phyloP scores from a whole-genome alignment of 148 eudicot species.

The Drosera capensis region DNA sequence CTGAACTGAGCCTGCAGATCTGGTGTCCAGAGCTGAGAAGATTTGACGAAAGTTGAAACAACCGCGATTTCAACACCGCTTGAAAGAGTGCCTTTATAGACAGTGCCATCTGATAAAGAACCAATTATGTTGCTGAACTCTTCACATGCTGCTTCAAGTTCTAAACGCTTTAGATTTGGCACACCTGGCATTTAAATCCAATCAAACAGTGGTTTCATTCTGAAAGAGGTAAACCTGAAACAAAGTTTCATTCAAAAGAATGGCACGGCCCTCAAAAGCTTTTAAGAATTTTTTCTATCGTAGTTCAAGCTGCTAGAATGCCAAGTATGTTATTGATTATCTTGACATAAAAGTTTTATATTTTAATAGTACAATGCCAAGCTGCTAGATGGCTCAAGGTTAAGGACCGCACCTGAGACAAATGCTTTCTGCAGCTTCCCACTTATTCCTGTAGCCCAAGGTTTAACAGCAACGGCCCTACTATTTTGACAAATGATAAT shows the following conservation, averaged over 20 bases:
- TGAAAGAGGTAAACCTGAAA: not conserved
- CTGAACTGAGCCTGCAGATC: conserved; percentile 47
- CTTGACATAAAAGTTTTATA: not conserved
- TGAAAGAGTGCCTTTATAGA: conserved; percentile 82
- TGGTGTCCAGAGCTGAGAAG: conserved; percentile 51
- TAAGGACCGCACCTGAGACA: conserved; percentile 58
- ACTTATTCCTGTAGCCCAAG: conserved; percentile 83
- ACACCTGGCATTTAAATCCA: conserved; percentile 37
- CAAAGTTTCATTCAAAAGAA: not conserved
- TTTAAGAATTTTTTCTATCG: no score
- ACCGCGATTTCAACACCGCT: conserved; percentile 89
- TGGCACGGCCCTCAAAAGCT: no score
- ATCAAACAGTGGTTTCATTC: not conserved
- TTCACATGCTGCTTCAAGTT: conserved; percentile 79
- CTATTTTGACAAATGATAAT: conserved; percentile 26
- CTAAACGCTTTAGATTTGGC: conserved; percentile 62
- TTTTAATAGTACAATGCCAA: no score
- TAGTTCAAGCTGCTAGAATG: no score
- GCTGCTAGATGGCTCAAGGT: not conserved
- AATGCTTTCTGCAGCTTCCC: conserved; percentile 86
- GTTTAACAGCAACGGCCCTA: conserved; percentile 50
- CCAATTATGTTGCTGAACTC: conserved; percentile 84
- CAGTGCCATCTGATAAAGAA: conserved; percentile 37
- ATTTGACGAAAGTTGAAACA: conserved; percentile 41
- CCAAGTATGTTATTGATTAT: no score